phyloP scores from a whole-genome alignment of 768 basidiomycete genomes.

The Lactarius indigo region DNA sequence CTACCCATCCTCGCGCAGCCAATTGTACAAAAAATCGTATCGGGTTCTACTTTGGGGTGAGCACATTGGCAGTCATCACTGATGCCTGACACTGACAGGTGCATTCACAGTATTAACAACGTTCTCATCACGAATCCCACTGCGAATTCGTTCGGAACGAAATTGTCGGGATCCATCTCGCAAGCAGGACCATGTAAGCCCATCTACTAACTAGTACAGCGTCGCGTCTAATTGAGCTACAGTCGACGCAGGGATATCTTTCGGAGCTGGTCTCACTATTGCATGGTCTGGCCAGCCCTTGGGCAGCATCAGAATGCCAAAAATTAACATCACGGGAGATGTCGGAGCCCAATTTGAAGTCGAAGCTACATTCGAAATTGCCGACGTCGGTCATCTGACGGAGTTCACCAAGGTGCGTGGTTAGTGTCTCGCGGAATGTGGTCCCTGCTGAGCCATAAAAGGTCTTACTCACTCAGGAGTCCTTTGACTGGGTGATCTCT shows the following conservation, averaged over 20 bases:
- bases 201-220: background rate
- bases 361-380: constrained; percentile 54
- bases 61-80: constrained; percentile 13
- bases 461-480: constrained; percentile 58
- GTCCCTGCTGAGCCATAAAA: constrained; percentile 19
- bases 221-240: background rate
- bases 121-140: constrained; percentile 60
- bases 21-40: constrained; percentile 70
- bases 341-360: constrained; percentile 58
- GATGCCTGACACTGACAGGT: constrained; percentile 1
- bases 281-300: constrained; percentile 56
- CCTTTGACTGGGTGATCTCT: constrained; percentile 67
- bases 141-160: constrained; percentile 54
- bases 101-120: constrained; percentile 44
- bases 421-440: background rate
- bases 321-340: constrained; percentile 56
- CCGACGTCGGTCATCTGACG: constrained; percentile 52
- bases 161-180: constrained; percentile 57
- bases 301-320: constrained; percentile 57
- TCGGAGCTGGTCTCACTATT: constrained; percentile 58
- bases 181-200: constrained; percentile 70
- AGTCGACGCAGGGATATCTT: constrained; percentile 68
- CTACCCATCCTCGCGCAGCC: constrained; percentile 68
- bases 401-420: constrained; percentile 56
- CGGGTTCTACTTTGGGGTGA: constrained; percentile 52